Base-by-base conservation (phyloP, 768 basidiomycete species). In the Tylopilus plumbeoviolaceoides region DNA sequence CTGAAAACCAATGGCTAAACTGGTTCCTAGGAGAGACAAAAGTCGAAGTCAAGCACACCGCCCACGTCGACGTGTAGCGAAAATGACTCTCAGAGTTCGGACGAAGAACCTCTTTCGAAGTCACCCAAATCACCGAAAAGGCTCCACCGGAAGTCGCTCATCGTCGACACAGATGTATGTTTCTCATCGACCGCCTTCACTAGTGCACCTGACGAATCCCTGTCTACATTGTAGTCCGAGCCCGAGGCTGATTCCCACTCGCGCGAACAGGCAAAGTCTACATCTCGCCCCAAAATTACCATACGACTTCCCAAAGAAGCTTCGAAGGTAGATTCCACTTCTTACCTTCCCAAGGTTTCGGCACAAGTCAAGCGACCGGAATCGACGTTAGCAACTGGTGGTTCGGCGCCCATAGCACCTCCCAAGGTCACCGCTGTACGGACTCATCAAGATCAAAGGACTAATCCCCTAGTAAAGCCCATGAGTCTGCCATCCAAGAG, bases 381-480 rank as follows among this genome's bases (percentile, higher is more conserved):
- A 31, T 45, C 35, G 4, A 25, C 42, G 1, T 44, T 48, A 33
- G 25, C 38, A 23, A n/a, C 44, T 12, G 28, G 46, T 45, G 10
- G 47, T 38, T 53, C 58, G 7, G 25, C 18, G 17, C 41, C 43
- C 38, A 48, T 49, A 20, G 56, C 55, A 17, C 52, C 57, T 20
- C 58, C 59, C 18, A 70, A 57, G 47, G 20, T 53, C 21, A 20
- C 54, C 4, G 21, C 38, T 42, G 15, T 54, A 12, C 60, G 69
- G 36, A 68, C 69, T 31, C 67, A 68, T 36, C 67, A 70, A 36
- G 69, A 68, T 30, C 67, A 69, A 48, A 61, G 49, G 47, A 1
- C 44, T 38, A 51, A 66, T 42, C 71, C 72, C 40, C 52, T 69
- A 25, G 72, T 73, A 3, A 72, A 72, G 49, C 15, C 67, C 9